These are phyloP conservation scores for Yamadazyma ubonensis DNA, from an alignment of 805 yeast species.

Conservation along the genomic window DNA sequence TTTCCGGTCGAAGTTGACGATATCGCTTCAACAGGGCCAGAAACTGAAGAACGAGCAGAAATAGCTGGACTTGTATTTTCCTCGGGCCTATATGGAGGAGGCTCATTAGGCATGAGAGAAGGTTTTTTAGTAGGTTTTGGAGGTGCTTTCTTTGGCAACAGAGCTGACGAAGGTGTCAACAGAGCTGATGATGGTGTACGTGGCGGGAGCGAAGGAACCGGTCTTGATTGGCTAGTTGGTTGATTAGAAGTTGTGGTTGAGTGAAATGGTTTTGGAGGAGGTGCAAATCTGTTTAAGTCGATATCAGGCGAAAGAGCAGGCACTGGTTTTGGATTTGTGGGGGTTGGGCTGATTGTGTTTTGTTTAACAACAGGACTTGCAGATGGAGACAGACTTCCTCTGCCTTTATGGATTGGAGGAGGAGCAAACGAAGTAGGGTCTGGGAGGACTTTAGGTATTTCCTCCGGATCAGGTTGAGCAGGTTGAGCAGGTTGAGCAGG, in stretches of 20 bases:
- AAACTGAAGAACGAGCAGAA: no score
- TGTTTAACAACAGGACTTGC: neutral
- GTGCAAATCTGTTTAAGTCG: slow-evolving; percentile 35
- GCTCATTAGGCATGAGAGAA: slow-evolving; percentile 16
- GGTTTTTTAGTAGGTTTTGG: slow-evolving; percentile 43
- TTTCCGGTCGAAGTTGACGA: no score
- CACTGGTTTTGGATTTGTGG: slow-evolving; percentile 4
- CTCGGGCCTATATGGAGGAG: slow-evolving; percentile 22
- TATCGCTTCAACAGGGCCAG: no score
- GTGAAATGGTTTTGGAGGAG: slow-evolving; percentile 16
- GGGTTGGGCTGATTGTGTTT: neutral
- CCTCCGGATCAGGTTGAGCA: slow-evolving; percentile 7
- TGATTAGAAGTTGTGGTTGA: slow-evolving; percentile 7
- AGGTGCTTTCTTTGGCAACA: slow-evolving; percentile 29
- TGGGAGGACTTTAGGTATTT: slow-evolving; percentile 24
- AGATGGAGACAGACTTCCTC: slow-evolving; percentile 18
- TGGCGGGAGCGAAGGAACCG: slow-evolving; percentile 11
- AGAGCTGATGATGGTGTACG: slow-evolving; percentile 11
- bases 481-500: slow-evolving; percentile 7
- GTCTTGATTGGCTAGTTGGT: no score
- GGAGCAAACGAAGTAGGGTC: slow-evolving; percentile 41
- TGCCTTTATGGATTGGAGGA: slow-evolving; percentile 38
- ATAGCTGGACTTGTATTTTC: no score
- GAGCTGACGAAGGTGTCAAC: slow-evolving; percentile 4
- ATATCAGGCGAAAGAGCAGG: slow-evolving; percentile 16